These are phyloP conservation scores for Arabidopsis arenosa DNA, from an alignment of 345 rosid species.

Conservation along the genomic window DNA sequence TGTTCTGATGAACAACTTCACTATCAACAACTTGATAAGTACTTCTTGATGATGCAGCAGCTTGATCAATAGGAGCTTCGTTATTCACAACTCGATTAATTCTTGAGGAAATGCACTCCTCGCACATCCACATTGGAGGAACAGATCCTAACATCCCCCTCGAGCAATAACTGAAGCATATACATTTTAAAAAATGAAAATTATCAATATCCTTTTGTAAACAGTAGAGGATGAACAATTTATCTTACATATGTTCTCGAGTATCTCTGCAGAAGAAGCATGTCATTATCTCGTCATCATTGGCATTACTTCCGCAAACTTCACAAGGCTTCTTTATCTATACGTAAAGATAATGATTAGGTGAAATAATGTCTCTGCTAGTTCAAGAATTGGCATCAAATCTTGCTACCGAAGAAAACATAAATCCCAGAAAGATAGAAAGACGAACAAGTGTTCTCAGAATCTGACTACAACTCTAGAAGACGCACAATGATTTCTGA, in stretches of 20 bases:
- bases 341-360: constrained; percentile 1
- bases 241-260: constrained; percentile 30
- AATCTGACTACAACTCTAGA: neutral
- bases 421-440: neutral
- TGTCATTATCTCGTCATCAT: neutral
- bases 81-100: neutral
- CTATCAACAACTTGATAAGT: neutral
- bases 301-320: constrained; percentile 15
- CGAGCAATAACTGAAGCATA: constrained; percentile 27
- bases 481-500: neutral
- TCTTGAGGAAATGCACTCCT: neutral
- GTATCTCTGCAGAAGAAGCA: neutral
- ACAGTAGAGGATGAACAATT: neutral
- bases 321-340: constrained; percentile 29
- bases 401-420: constrained; percentile 8
- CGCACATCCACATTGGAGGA: neutral
- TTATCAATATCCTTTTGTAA: constrained; percentile 7
- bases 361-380: neutral
- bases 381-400: neutral
- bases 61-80: neutral
- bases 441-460: neutral
- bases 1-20: neutral
- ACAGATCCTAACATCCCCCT: neutral
- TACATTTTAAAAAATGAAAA: neutral
- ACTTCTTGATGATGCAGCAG: neutral